Evolutionary conservation across 306 rosid genomes (phyloP).

Genomic region (Prunus persica): DNA sequence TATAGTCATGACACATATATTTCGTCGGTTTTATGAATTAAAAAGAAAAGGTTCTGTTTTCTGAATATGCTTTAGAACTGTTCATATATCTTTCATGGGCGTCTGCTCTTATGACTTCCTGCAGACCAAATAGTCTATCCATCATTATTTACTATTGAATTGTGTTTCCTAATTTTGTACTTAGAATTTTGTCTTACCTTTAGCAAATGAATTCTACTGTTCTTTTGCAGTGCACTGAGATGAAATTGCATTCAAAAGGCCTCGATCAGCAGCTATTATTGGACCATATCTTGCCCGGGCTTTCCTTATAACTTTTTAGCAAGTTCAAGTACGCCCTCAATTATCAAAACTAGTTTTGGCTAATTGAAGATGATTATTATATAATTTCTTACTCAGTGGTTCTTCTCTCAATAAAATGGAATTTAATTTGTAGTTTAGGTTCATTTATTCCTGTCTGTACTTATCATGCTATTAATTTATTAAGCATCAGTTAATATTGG

Average conservation of each 20-base stretch:
- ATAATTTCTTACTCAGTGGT: not conserved
- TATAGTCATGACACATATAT: not conserved
- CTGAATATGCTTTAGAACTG: not conserved
- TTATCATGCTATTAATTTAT: not conserved
- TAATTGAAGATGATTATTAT: not conserved
- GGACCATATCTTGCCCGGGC: slow-evolving; percentile 22
- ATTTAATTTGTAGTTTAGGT: not conserved
- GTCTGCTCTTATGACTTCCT: not conserved
- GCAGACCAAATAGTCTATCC: not conserved
- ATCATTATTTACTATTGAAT: not conserved
- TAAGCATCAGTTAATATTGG: not conserved
- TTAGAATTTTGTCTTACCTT: not conserved
- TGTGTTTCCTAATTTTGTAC: not conserved
- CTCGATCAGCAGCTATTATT: slow-evolving; percentile 1
- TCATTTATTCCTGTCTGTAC: not conserved
- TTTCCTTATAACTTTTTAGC: slow-evolving; percentile 13
- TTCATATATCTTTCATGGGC: not conserved
- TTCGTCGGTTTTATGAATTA: not conserved
- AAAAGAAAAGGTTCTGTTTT: not conserved
- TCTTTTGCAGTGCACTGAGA: slow-evolving; percentile 49
- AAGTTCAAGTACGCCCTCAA: not conserved
- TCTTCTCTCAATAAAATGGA: not conserved
- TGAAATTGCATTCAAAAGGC: slow-evolving; percentile 34
- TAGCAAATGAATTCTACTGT: not conserved
- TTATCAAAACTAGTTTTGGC: not conserved